Conservation (phyloP, 2,329 filamentous ascomycete genomes). For the Colletotrichum siamense region DNA sequence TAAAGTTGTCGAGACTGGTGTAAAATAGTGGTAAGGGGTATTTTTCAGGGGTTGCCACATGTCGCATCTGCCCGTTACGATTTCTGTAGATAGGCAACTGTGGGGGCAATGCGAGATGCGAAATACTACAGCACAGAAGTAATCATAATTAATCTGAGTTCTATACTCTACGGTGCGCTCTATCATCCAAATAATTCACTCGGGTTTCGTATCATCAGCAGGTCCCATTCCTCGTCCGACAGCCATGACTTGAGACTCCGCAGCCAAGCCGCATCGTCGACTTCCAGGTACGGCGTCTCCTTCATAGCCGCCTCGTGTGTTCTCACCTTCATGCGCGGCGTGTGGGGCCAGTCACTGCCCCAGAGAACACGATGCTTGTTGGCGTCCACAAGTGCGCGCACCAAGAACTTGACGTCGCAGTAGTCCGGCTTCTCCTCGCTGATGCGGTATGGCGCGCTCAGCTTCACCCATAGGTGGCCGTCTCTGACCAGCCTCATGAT, state of each 20-base stretch:
- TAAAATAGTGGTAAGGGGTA: fast-evolving
- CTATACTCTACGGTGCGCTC: background rate
- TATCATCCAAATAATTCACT: background rate
- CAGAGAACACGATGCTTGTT: constrained; percentile 37
- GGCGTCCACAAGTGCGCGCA: constrained; percentile 33
- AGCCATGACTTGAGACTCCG: constrained; percentile 26
- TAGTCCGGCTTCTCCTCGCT: constrained; percentile 34
- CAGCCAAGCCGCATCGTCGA: constrained; percentile 29
- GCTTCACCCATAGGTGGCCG: constrained; percentile 39
- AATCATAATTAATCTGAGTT: background rate
- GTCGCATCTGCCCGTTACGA: background rate
- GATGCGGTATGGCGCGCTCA: constrained; percentile 42
- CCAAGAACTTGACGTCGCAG: constrained; percentile 34
- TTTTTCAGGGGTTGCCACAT: background rate
- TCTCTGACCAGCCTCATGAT: constrained; percentile 33
- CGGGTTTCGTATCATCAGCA: constrained; percentile 23
- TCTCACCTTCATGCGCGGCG: constrained; percentile 40
- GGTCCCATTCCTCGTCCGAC: constrained; percentile 27
- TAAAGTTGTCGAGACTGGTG: background rate
- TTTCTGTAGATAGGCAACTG: background rate
- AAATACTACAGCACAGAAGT: background rate
- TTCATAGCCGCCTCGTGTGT: constrained; percentile 35
- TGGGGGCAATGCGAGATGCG: background rate
- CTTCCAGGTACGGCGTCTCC: constrained; percentile 30
- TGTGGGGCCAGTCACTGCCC: constrained; percentile 46